Evolutionary conservation across 495 filamentous ascomycete genomes (phyloP).

Genomic region (Halenospora varia): DNA sequence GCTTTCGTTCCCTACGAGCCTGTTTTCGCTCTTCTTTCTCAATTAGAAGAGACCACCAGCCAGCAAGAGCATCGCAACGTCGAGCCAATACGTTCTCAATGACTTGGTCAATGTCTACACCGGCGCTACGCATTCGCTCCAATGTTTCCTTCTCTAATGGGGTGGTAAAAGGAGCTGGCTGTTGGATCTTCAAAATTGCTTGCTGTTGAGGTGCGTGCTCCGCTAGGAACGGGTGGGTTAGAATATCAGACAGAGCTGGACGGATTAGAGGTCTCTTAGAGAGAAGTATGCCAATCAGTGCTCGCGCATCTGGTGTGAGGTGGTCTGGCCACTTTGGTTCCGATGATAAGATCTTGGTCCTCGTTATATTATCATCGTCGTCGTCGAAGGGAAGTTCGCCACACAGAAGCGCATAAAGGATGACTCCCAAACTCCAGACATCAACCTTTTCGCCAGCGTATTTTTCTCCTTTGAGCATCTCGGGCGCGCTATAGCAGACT

Average conservation of each 20-base stretch:
- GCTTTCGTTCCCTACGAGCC: slow-evolving; percentile 73
- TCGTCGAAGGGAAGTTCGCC: slow-evolving; percentile 97
- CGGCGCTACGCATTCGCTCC: slow-evolving; percentile 90
- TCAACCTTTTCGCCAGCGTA: slow-evolving; percentile 98
- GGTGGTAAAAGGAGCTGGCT: slow-evolving; percentile 82
- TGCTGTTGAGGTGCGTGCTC: slow-evolving; percentile 88
- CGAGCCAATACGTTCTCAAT: slow-evolving; percentile 91
- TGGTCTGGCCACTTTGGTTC: slow-evolving; percentile 83
- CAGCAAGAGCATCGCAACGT: slow-evolving; percentile 82
- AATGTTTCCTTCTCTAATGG: slow-evolving; percentile 85
- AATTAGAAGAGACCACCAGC: slow-evolving; percentile 94
- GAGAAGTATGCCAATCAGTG: slow-evolving; percentile 70
- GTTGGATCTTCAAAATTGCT: slow-evolving; percentile 80
- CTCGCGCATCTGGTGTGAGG: slow-evolving; percentile 70
- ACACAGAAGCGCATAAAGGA: slow-evolving; percentile 86
- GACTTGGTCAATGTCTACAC: slow-evolving; percentile 89
- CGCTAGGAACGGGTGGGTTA: slow-evolving; percentile 82
- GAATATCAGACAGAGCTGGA: slow-evolving; percentile 81
- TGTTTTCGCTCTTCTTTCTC: slow-evolving; percentile 96
- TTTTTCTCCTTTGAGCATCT: slow-evolving; percentile 98
- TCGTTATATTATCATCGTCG: slow-evolving; percentile 82
- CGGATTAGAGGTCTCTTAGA: slow-evolving; percentile 85
- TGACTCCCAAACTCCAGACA: slow-evolving; percentile 96
- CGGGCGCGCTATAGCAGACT: slow-evolving; percentile 94
- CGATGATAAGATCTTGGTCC: slow-evolving; percentile 74